Conservation (phyloP, 352 stramenopile genomes). For the Phytophthora citrophthora region DNA sequence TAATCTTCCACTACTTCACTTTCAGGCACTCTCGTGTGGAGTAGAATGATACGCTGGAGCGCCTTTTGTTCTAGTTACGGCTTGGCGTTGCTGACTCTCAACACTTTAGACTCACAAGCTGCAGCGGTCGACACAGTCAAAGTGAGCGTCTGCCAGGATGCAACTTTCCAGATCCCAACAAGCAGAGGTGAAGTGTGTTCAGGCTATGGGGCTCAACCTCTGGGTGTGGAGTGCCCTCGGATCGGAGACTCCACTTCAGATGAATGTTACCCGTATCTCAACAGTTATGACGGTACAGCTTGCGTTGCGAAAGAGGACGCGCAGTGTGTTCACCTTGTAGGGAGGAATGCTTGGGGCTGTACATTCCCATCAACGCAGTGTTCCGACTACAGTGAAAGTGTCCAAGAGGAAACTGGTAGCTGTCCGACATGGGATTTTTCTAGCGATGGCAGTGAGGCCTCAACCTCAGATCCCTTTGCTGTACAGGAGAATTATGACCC, state of each 20-base stretch:
- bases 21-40: constrained; percentile 6
- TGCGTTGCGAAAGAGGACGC: constrained; percentile 50
- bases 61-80: constrained; percentile 10
- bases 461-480: constrained; percentile 16
- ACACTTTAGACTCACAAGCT: constrained; percentile 2
- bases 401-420: constrained; percentile 7
- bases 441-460: constrained; percentile 12
- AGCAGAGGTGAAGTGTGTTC: constrained; percentile 41
- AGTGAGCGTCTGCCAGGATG: constrained; percentile 51
- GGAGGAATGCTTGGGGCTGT: constrained; percentile 45
- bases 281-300: constrained; percentile 26
- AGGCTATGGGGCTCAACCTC: constrained; percentile 26
- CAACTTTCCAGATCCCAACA: constrained; percentile 41
- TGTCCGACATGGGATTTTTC: constrained; percentile 41
- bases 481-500: constrained; percentile 17
- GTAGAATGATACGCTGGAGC: constrained; percentile 14
- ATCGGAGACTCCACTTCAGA: constrained; percentile 30
- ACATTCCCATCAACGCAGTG: constrained; percentile 46
- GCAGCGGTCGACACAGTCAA: not conserved
- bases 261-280: constrained; percentile 45
- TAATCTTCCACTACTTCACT: constrained; percentile 16
- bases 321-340: constrained; percentile 35
- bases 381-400: constrained; percentile 1
- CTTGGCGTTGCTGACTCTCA: constrained; percentile 6
- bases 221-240: constrained; percentile 38